Conservation (phyloP, 2,329 filamentous ascomycete species). For the Coniochaeta sp. region DNA sequence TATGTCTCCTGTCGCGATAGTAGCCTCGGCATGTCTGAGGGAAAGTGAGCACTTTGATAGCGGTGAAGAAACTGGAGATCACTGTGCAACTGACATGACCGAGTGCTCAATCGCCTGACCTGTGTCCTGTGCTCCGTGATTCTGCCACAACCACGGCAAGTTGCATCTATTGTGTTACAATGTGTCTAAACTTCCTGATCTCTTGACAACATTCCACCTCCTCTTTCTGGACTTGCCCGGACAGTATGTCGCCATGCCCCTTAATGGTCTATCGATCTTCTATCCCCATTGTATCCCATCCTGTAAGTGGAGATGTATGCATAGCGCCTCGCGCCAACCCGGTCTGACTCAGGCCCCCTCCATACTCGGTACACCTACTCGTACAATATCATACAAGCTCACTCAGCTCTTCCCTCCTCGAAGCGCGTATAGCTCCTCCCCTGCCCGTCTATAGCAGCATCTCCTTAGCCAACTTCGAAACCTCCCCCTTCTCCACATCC, state of each 20-base stretch:
- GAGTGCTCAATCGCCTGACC: background rate
- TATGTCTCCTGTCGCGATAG: background rate
- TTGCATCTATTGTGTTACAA: background rate
- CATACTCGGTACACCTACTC: background rate
- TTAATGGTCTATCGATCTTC: background rate
- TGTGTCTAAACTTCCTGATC: background rate
- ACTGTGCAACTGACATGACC: background rate
- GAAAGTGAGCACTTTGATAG: background rate
- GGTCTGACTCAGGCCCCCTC: background rate
- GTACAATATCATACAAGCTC: background rate
- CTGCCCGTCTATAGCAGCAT: background rate
- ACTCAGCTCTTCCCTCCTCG: background rate
- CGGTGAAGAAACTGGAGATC: background rate
- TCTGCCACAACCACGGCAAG: background rate
- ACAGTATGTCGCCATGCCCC: background rate
- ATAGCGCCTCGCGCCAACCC: background rate
- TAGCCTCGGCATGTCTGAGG: background rate
- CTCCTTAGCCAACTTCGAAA: slow-evolving; percentile 57
- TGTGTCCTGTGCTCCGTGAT: background rate
- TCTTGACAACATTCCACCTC: background rate
- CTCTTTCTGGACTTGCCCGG: background rate
- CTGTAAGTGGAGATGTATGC: background rate
- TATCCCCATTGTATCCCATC: no score
- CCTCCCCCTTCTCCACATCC: slow-evolving; percentile 53
- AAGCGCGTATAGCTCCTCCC: no score